Base-by-base conservation (phyloP, 192 early-diverging fungal species). In the Rhizoclosmatium sp. region DNA sequence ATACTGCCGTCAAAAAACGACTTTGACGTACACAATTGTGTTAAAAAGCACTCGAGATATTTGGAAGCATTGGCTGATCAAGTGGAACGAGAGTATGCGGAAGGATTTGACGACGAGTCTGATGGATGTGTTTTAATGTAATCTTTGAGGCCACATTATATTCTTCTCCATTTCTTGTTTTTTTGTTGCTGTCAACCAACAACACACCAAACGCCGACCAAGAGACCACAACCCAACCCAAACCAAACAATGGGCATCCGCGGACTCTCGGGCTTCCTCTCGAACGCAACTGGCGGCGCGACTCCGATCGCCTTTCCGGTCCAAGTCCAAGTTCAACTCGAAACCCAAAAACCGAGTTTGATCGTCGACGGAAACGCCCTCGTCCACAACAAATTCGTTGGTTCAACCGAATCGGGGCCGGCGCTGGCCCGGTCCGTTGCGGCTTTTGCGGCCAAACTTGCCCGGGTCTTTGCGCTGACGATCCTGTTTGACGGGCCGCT, bases 401-500 rank as follows among this genome's bases (percentile, higher is more conserved):
- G 31, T 31, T 31, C 31, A 31, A 19, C 44, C 10, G 45, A 69
- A 7, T 69, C 67, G 14, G 14, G 9, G 12, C 67, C 67, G 14
- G 31, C 48, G 12, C 54, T 68, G 5, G 47, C 75, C 62, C 23
- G 10, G 4, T 4, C 46, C 49, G 49, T 68, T 3, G 19, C 39
- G 14, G 21, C 62, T 44, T 65, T 65, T 41, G 39, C 44, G 0
- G 23, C 49, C 2, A 4, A n/a, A 0, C 54, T 71, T 2, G 40
- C 47, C 54, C 7, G 4, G 12, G 58, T 51, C 10, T 69, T 79
- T 16, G 10, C 5, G 4, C 54, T 78, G 45, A 65, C 65, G 3
- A 23, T 79, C 65, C 47, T 73, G 51, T 72, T 79, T 69, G 79
- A 80, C 69, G 79, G 79, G 21, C 79, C 79, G n/a, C 72, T 80